Conservation (phyloP, 768 basidiomycete genomes). For the Boletus vinaceobasis region DNA sequence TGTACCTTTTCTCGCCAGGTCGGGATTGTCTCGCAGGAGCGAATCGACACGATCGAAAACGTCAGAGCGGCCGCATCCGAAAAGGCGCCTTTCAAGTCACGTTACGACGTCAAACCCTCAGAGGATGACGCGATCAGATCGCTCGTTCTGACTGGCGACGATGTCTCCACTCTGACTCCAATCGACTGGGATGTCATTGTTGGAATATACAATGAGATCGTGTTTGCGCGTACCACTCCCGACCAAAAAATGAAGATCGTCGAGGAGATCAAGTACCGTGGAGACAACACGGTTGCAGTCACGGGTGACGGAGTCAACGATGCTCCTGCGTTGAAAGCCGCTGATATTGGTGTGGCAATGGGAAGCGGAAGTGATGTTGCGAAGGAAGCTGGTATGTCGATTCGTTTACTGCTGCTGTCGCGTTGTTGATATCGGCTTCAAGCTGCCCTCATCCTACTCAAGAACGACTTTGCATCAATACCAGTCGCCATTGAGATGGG, state of each 20-base stretch:
- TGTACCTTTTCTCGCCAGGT: slow-evolving; percentile 26
- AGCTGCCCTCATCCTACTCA: slow-evolving; percentile 48
- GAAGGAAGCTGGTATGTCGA: slow-evolving; percentile 47
- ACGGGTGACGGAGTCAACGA: slow-evolving; percentile 60
- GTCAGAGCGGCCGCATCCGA: slow-evolving; percentile 18
- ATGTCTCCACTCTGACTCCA: slow-evolving; percentile 35
- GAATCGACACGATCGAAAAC: slow-evolving; percentile 33
- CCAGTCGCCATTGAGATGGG: slow-evolving; percentile 57
- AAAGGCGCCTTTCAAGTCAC: slow-evolving; percentile 13
- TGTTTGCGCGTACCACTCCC: slow-evolving; percentile 54
- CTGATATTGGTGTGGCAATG: slow-evolving; percentile 56
- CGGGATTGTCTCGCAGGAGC: slow-evolving; percentile 41
- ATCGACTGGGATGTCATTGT: slow-evolving; percentile 39
- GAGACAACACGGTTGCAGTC: slow-evolving; percentile 48
- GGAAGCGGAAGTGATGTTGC: slow-evolving; percentile 47
- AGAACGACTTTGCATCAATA: slow-evolving; percentile 59
- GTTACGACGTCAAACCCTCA: slow-evolving; percentile 32
- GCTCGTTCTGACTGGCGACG: slow-evolving; percentile 45
- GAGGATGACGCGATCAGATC: slow-evolving; percentile 37
- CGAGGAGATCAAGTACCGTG: slow-evolving; percentile 47
- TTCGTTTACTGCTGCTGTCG: neutral
- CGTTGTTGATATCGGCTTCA: neutral
- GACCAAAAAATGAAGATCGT: slow-evolving; percentile 60
- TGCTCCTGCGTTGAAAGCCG: slow-evolving; percentile 47
- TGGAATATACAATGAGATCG: slow-evolving; percentile 40